These are phyloP conservation scores for Suillus spraguei DNA, from an alignment of 768 basidiomycete species.

Conservation along the genomic window DNA sequence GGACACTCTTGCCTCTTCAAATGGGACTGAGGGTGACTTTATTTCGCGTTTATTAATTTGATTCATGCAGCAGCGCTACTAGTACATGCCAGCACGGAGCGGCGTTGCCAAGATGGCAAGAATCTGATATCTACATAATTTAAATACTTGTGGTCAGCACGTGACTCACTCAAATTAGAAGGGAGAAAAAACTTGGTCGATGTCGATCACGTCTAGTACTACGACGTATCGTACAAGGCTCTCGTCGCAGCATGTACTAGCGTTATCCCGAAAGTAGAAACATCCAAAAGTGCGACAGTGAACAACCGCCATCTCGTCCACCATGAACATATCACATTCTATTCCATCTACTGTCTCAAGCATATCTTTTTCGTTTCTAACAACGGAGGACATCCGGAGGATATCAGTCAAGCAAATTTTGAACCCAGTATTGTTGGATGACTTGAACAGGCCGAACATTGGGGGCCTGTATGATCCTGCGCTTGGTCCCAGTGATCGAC, in stretches of 20 bases:
- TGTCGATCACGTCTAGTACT: not conserved
- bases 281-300: not conserved
- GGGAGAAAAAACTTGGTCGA: slow-evolving; percentile 20
- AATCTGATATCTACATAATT: no score
- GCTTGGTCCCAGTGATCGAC: slow-evolving; percentile 84
- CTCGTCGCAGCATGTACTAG: not conserved
- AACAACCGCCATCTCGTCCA: slow-evolving; percentile 5
- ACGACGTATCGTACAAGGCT: not conserved
- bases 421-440: slow-evolving; percentile 91
- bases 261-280: not conserved
- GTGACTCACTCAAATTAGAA: slow-evolving; percentile 11
- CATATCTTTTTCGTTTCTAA: slow-evolving; percentile 92
- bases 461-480: slow-evolving; percentile 96
- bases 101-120: no score
- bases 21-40: no score
- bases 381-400: slow-evolving; percentile 82
- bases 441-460: slow-evolving; percentile 87
- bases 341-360: slow-evolving; percentile 83
- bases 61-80: no score
- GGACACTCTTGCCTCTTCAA: no score
- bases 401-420: slow-evolving; percentile 98
- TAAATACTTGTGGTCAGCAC: slow-evolving; percentile 2
- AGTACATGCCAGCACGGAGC: no score
- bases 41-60: no score
- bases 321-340: slow-evolving; percentile 90